A percentile compares a stretch with the other conserved stretches of the same genome.
Evolutionary conservation across 352 stramenopile species (phyloP).

Genomic region (Phytophthora uliginosa): DNA sequence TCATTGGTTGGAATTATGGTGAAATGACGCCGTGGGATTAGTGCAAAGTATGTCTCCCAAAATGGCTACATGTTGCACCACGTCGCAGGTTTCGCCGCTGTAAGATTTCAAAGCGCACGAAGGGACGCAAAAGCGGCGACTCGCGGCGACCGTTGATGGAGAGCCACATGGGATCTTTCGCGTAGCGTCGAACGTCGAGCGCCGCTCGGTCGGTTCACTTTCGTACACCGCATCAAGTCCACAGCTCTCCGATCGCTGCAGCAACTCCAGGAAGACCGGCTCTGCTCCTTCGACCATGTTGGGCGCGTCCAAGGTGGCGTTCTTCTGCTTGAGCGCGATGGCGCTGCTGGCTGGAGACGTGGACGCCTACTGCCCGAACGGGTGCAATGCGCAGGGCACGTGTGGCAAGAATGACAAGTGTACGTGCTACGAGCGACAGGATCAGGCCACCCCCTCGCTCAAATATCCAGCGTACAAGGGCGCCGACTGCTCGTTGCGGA

Average conservation of each 20-base stretch:
- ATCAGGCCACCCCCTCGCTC: slow-evolving; percentile 40
- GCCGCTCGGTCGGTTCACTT: slow-evolving; percentile 18
- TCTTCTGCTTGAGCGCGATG: slow-evolving; percentile 47
- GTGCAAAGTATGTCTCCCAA: slow-evolving; percentile 2
- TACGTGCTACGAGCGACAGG: slow-evolving; percentile 91
- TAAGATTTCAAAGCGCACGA: slow-evolving; percentile 16
- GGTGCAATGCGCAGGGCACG: slow-evolving; percentile 88
- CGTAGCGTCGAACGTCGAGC: background rate
- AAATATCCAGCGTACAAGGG: slow-evolving; percentile 75
- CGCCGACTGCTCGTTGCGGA: slow-evolving; percentile 84
- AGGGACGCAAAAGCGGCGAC: slow-evolving; percentile 24
- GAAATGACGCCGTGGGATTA: slow-evolving; percentile 8
- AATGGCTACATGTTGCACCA: background rate
- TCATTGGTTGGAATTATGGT: slow-evolving; percentile 13
- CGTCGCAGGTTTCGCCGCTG: slow-evolving; percentile 1
- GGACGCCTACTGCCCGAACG: slow-evolving; percentile 82
- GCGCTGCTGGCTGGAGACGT: slow-evolving; percentile 43
- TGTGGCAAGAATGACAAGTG: slow-evolving; percentile 93
- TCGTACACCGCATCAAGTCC: slow-evolving; percentile 15
- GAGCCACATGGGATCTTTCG: slow-evolving; percentile 33
- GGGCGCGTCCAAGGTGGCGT: slow-evolving; percentile 47
- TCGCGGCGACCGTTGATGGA: slow-evolving; percentile 31
- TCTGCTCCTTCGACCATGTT: slow-evolving; percentile 42
- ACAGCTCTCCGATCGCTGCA: slow-evolving; percentile 9
- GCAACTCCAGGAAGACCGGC: background rate